phyloP scores from a whole-genome alignment of 306 rosid species.

The Lablab purpureus region DNA sequence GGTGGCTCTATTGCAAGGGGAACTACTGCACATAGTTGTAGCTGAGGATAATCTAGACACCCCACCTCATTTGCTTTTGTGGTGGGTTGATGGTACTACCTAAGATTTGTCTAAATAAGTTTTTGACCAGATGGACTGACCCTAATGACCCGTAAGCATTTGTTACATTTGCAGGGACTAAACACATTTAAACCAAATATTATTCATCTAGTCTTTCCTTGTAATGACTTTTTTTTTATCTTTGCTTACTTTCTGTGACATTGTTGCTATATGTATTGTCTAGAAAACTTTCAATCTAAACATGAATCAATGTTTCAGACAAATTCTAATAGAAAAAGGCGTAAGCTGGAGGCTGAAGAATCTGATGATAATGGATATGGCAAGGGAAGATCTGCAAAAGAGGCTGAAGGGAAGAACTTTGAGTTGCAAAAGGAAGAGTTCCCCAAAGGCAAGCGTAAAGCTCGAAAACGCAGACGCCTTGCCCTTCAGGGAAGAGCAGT shows the following conservation, averaged over 20 bases:
- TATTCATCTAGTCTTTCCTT: slow-evolving; percentile 31
- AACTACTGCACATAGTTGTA: no score
- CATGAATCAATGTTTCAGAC: slow-evolving; percentile 63
- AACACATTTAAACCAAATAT: background rate
- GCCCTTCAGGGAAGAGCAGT: slow-evolving; percentile 93
- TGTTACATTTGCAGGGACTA: background rate
- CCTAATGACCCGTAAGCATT: background rate
- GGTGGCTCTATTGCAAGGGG: no score
- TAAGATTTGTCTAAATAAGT: no score
- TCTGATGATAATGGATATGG: slow-evolving; percentile 80
- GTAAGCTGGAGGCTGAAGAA: slow-evolving; percentile 87
- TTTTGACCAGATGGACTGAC: no score
- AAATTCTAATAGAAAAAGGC: slow-evolving; percentile 83
- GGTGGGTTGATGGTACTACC: no score
- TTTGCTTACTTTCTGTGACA: slow-evolving; percentile 28
- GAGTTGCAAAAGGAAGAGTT: slow-evolving; percentile 83
- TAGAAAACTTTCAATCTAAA: slow-evolving; percentile 38
- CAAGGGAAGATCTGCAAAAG: slow-evolving; percentile 67
- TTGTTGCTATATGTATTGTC: slow-evolving; percentile 24
- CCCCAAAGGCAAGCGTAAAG: slow-evolving; percentile 97
- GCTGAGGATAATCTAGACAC: no score
- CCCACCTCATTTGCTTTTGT: no score
- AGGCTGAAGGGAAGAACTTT: slow-evolving; percentile 72
- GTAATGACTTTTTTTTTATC: slow-evolving; percentile 9
- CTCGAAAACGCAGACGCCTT: slow-evolving; percentile 87